These are phyloP conservation scores for Colletotrichum sansevieriae DNA, from an alignment of 2,329 filamentous ascomycete species.

Conservation along the genomic window DNA sequence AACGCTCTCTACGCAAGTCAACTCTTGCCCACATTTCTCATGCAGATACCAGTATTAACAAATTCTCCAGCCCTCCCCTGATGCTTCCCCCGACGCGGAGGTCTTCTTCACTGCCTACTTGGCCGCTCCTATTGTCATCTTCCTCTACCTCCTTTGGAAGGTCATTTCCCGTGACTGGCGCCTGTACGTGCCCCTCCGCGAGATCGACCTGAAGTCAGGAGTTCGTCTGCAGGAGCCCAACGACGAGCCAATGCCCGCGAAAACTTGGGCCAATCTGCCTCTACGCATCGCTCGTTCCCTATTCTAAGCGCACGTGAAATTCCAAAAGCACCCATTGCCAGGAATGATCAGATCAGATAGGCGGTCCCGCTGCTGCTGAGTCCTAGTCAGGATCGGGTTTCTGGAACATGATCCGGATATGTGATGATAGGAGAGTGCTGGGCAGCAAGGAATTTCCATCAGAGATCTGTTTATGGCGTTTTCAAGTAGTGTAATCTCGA, in stretches of 20 bases:
- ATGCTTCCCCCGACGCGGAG: constrained; percentile 53
- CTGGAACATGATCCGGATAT: too few species aligned
- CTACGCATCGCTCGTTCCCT: constrained; percentile 51
- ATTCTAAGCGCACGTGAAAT: constrained; percentile 47
- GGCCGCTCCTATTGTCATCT: constrained; percentile 67
- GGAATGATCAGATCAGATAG: too few species aligned
- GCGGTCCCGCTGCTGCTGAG: too few species aligned
- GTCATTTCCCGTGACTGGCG: constrained; percentile 65
- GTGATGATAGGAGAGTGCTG: too few species aligned
- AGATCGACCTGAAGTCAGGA: constrained; percentile 74
- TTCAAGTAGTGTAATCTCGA: not conserved
- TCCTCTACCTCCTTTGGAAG: constrained; percentile 76
- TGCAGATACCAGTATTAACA: constrained; percentile 39
- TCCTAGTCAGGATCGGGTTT: too few species aligned
- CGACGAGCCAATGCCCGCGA: constrained; percentile 49
- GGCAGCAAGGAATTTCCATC: not conserved
- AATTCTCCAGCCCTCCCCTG: constrained; percentile 49
- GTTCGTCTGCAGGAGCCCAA: constrained; percentile 67
- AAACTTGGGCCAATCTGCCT: constrained; percentile 54
- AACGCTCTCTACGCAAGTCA: constrained; percentile 68
- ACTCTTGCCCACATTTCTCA: not conserved
- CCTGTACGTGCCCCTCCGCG: constrained; percentile 66
- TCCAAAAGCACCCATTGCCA: too few species aligned
- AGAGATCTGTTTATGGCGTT: not conserved
- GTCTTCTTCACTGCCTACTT: constrained; percentile 72